Conservation (phyloP, 1,139 yeast species). For the Geotrichum cucujoidarum region DNA sequence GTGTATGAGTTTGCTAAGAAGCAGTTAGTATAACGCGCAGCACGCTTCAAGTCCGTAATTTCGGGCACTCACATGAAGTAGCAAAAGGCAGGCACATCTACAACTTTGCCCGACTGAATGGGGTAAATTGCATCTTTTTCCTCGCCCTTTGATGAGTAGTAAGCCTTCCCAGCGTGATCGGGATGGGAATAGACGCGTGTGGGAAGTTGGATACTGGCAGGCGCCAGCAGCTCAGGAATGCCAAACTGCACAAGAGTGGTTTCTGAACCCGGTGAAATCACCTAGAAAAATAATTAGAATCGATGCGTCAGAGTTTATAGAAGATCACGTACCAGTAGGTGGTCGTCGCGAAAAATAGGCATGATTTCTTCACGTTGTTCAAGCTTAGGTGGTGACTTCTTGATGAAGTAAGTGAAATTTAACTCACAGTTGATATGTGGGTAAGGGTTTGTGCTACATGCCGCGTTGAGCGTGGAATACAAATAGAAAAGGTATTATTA, state of each 20-base stretch:
- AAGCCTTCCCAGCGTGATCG: slow-evolving; percentile 35
- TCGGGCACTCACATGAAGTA: slow-evolving; percentile 59
- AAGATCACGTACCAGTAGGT: slow-evolving; percentile 38
- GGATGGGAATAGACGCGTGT: slow-evolving; percentile 62
- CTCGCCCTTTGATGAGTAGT: slow-evolving; percentile 40
- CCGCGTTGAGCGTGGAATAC: not conserved
- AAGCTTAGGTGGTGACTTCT: not conserved
- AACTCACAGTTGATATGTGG: not conserved
- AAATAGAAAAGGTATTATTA: not conserved
- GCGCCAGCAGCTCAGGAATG: slow-evolving; percentile 67
- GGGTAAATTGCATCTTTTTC: slow-evolving; percentile 54
- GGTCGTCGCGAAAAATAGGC: slow-evolving; percentile 61
- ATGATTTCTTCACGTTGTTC: slow-evolving; percentile 33
- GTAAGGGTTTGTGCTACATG: slow-evolving; percentile 1
- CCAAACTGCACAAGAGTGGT: slow-evolving; percentile 77
- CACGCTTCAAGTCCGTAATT: too few species aligned
- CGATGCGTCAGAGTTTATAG: not conserved
- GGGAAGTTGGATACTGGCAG: slow-evolving; percentile 73
- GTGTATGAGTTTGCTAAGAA: slow-evolving; percentile 43
- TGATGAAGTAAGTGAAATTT: not conserved
- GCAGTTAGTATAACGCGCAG: too few species aligned
- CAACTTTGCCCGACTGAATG: slow-evolving; percentile 57
- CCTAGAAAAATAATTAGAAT: slow-evolving; percentile 35
- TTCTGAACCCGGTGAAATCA: slow-evolving; percentile 78
- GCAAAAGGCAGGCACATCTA: slow-evolving; percentile 64